Evolutionary conservation across 495 filamentous ascomycete species (phyloP).

Genomic region (Xylaria intraflava): DNA sequence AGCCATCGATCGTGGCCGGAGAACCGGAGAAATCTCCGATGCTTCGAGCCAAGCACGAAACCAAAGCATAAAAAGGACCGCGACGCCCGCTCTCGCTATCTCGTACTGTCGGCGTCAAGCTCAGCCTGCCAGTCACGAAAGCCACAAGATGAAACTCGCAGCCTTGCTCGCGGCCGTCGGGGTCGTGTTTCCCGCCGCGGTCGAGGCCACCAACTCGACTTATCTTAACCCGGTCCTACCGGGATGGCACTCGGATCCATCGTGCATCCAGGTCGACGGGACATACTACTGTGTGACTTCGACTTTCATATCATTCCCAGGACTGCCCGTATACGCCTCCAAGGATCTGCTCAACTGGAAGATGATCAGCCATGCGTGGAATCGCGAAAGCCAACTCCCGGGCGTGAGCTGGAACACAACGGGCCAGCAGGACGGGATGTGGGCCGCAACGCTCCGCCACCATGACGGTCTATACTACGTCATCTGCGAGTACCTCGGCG

Average conservation of each 20-base stretch:
- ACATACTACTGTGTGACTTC: slow-evolving; percentile 33
- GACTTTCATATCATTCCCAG: slow-evolving; percentile 33
- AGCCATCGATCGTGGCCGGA: background rate
- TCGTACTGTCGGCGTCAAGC: background rate
- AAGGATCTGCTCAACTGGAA: slow-evolving; percentile 33
- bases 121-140: background rate
- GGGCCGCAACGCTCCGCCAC: slow-evolving; percentile 28
- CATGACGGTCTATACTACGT: slow-evolving; percentile 35
- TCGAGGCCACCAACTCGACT: slow-evolving; percentile 12
- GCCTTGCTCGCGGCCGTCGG: background rate
- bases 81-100: background rate
- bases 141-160: background rate
- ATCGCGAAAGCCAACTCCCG: slow-evolving; percentile 23
- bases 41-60: background rate
- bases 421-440: slow-evolving; percentile 29
- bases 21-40: background rate
- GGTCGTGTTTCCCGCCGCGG: background rate
- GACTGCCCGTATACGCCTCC: slow-evolving; percentile 29
- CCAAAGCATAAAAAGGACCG: background rate
- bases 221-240: slow-evolving; percentile 31
- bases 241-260: slow-evolving; percentile 33
- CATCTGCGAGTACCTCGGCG: slow-evolving; percentile 32
- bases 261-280: slow-evolving; percentile 23
- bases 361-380: slow-evolving; percentile 24
- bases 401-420: slow-evolving; percentile 21